These are phyloP conservation scores for Podaxis mareebaensis DNA, from an alignment of 768 basidiomycete genomes.

Conservation along the genomic window DNA sequence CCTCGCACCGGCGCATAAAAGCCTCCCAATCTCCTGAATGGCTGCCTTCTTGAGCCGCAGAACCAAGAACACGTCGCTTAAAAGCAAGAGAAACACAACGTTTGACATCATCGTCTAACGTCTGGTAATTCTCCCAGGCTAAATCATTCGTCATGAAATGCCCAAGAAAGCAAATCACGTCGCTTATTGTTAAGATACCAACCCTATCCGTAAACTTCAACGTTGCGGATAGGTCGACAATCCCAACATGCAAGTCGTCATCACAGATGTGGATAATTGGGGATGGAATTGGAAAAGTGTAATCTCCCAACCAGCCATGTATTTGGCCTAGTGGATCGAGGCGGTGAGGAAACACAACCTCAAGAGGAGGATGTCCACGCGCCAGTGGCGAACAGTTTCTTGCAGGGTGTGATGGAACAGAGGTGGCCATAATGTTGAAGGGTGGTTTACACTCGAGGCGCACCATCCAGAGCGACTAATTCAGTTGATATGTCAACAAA, in stretches of 20 bases:
- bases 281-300: background rate
- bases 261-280: constrained; percentile 3
- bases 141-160: background rate
- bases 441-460: background rate
- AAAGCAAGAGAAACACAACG: background rate
- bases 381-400: background rate
- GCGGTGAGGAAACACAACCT: background rate
- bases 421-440: background rate
- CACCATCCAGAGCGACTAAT: background rate
- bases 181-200: background rate
- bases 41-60: background rate
- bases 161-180: background rate
- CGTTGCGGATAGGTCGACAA: background rate
- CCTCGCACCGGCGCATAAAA: background rate
- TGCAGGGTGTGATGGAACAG: background rate
- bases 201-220: background rate
- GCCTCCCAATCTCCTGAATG: background rate
- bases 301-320: background rate
- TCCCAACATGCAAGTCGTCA: background rate
- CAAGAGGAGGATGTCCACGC: background rate
- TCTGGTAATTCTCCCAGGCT: background rate
- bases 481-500: background rate
- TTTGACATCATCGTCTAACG: background rate
- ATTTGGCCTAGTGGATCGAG: background rate
- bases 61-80: background rate